Base-by-base conservation (phyloP, 495 filamentous ascomycete species). In the Chlorociboria aeruginascens region DNA sequence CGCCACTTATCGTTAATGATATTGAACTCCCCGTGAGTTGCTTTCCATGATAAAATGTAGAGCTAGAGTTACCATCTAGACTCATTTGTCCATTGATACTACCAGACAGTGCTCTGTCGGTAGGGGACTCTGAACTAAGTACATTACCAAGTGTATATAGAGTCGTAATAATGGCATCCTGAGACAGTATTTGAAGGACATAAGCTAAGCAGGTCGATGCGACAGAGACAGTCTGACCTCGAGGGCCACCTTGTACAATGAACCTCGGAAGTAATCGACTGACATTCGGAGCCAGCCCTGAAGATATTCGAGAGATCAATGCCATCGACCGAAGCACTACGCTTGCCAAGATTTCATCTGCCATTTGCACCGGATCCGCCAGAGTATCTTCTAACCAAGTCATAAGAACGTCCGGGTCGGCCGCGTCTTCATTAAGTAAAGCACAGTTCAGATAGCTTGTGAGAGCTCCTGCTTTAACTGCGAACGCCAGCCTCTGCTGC, bases 101-200 rank as follows among this genome's bases (percentile, higher is more conserved):
- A 29, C 44, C 49, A 16, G 36, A 44, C 11, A 58, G 50, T 49
- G 66, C 59, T 40, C 54, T 54, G n/a, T 81, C 72, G 32, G 66
- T 63, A 32, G 53, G 63, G 6, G 54, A 53, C 20, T 70, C 75
- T 7, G 87, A 78, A 57, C 86, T 92, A 29, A 98, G 63, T 8
- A 92, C 82, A 62, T 98, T 97, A 12, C 92, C 93, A 46, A 98
- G 69, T 1, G 88, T 89, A 64, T 97, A 97, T 8, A 98, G 68
- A 2, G 88, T 95, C 6, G 89, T 93, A 54, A 98, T 97, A 29
- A 93, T 78, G 28, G 86, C 82, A 71, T 98, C 92, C 56, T 93
- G 83, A 6, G 93, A 89, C 6, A 95, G 75, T 49, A 82, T 71
- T 43, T 77, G 79, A 43, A 97, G 66, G 42, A 93, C 71, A 45